Evolutionary conservation across 768 basidiomycete genomes (phyloP).

Genomic region (Ramaria sp.): DNA sequence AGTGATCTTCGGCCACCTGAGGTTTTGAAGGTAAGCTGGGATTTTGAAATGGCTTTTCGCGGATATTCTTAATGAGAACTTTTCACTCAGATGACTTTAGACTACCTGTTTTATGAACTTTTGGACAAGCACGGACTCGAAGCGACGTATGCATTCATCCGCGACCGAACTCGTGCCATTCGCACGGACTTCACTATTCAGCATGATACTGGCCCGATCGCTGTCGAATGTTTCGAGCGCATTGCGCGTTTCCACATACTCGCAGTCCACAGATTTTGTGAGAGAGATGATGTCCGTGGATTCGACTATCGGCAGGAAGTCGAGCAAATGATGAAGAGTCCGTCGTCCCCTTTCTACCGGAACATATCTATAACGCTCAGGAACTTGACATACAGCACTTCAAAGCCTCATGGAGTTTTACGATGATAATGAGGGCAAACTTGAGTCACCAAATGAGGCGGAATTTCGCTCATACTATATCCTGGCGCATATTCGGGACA

Average conservation of each 20-base stretch:
- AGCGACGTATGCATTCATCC: conserved; percentile 70
- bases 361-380: neutral
- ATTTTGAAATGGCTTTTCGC: neutral
- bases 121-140: conserved; percentile 59
- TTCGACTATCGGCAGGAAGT: conserved; percentile 69
- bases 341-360: conserved; percentile 20
- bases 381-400: conserved; percentile 46
- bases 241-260: conserved; percentile 92
- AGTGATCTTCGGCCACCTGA: conserved; percentile 84
- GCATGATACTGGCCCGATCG: conserved; percentile 59
- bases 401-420: conserved; percentile 92
- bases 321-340: conserved; percentile 87
- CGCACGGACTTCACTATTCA: conserved; percentile 95
- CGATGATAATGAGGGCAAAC: conserved; percentile 44
- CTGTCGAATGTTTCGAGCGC: conserved; percentile 86
- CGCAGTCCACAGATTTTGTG: conserved; percentile 43
- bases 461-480: conserved; percentile 96
- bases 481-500: conserved; percentile 79
- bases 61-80: neutral
- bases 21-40: conserved; percentile 52
- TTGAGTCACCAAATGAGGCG: conserved; percentile 68
- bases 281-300: conserved; percentile 38
- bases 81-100: conserved; percentile 56
- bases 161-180: conserved; percentile 84
- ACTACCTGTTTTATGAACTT: conserved; percentile 86